phyloP scores from a whole-genome alignment of 306 rosid genomes.

The Nissolia schottii region DNA sequence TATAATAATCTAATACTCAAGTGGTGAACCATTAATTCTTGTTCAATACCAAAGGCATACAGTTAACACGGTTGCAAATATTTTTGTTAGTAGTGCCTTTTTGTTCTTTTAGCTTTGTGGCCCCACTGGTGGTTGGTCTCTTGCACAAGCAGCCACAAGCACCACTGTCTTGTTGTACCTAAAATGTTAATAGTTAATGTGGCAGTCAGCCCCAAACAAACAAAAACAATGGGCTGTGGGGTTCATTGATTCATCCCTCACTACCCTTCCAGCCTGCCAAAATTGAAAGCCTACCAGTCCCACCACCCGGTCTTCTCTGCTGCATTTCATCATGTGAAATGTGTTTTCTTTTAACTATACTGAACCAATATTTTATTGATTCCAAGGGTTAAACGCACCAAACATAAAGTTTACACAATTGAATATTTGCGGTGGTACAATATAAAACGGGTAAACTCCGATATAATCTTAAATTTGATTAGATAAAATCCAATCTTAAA shows the following conservation, averaged over 20 bases:
- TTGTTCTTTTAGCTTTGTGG: not conserved
- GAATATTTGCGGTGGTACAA: no score
- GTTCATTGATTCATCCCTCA: not conserved
- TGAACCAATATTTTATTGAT: no score
- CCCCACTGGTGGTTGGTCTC: not conserved
- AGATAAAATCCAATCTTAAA: no score
- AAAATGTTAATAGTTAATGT: not conserved
- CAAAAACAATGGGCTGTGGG: not conserved
- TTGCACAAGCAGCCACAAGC: no score
- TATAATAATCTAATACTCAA: not conserved
- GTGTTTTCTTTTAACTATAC: not conserved
- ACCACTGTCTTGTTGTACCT: not conserved
- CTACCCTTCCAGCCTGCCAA: not conserved
- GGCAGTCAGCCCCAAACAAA: not conserved
- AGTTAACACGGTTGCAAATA: not conserved
- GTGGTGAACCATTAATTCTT: not conserved
- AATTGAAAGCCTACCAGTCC: conserved; percentile 3
- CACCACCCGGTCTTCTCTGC: not conserved
- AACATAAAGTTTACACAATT: no score
- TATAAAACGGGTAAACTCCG: no score
- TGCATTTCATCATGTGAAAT: not conserved
- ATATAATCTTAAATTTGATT: no score
- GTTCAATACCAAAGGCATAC: no score
- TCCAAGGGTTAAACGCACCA: no score
- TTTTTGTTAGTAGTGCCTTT: no score